Base-by-base conservation (phyloP, 257 asterid genomes). In the Striga asiatica region DNA sequence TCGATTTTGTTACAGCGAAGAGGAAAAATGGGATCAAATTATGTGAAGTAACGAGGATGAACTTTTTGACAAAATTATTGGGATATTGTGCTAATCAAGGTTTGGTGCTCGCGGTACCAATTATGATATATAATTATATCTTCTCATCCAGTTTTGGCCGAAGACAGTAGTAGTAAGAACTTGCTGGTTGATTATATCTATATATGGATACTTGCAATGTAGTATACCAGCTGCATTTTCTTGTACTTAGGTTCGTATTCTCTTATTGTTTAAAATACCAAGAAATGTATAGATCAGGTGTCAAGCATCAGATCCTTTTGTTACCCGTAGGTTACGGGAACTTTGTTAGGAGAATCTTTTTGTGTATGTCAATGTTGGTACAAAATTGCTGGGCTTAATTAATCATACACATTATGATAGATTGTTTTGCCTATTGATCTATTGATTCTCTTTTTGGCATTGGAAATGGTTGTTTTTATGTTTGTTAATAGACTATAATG, bases 281-380 rank as follows among this genome's bases (percentile, higher is more conserved):
- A 63, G 58, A 67, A 56, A 54, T 74, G 81, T 72, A 68, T 62
- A 79, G 70, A 72, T 61, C 64, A 52, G 67, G 60, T 65, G 28
- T 45, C 25, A 48, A 28, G 50, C 56, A 7, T 20, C 54, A 54
- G 61, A 42, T 17, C 25, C 9, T 17, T 12, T 43, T 43, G 9
- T n/a, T n/a, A n/a, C n/a, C 25, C 0, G 25, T 9, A 18, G 24
- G n/a, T 17, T 18, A 43, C 23, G 19, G 4, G 19, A 6, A 43
- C 50, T 43, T 18, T n/a, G n/a, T n/a, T n/a, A n/a, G n/a, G n/a
- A n/a, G n/a, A n/a, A n/a, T n/a, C n/a, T n/a, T n/a, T n/a, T n/a
- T n/a, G n/a, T n/a, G n/a, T n/a, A n/a, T n/a, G n/a, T n/a, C n/a
- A n/a, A n/a, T n/a, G n/a, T n/a, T n/a, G n/a, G n/a, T n/a, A n/a